Conservation (phyloP, 2,329 filamentous ascomycete genomes). For the Talaromyces sp. region DNA sequence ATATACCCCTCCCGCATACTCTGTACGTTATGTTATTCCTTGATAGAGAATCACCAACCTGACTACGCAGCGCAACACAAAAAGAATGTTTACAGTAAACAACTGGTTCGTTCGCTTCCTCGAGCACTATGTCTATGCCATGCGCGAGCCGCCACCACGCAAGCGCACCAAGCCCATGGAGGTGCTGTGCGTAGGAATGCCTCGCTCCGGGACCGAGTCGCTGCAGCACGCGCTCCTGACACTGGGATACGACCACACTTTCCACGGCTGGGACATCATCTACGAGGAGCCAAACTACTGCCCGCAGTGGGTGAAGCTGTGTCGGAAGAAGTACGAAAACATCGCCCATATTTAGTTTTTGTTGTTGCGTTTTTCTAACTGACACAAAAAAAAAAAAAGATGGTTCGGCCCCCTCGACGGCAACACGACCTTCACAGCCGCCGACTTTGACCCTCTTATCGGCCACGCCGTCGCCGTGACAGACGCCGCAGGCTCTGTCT, state of each 20-base stretch:
- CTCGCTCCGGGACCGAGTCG: constrained; percentile 1
- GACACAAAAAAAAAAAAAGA: too few species aligned
- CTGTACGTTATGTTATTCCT: too few species aligned
- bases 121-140: constrained; percentile 3
- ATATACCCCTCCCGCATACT: too few species aligned
- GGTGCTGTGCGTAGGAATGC: constrained; percentile 3
- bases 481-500: not conserved
- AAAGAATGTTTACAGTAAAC: constrained; percentile 2
- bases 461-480: not conserved
- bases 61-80: not conserved
- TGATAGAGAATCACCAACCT: constrained; percentile 1
- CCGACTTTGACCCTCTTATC: not conserved
- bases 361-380: too few species aligned
- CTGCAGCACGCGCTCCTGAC: not conserved
- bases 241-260: not conserved
- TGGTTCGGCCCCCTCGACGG: not conserved
- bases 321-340: not conserved
- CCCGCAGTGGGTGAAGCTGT: not conserved
- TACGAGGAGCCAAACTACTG: not conserved
- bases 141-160: constrained; percentile 1
- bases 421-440: not conserved
- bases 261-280: not conserved
- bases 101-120: constrained; percentile 2
- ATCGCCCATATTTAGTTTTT: too few species aligned
- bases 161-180: constrained; percentile 2